Percentiles rank a stretch among this genome's conserved stretches.
Evolutionary conservation across 306 rosid species (phyloP).

Genomic region (Trifolium subterraneum): DNA sequence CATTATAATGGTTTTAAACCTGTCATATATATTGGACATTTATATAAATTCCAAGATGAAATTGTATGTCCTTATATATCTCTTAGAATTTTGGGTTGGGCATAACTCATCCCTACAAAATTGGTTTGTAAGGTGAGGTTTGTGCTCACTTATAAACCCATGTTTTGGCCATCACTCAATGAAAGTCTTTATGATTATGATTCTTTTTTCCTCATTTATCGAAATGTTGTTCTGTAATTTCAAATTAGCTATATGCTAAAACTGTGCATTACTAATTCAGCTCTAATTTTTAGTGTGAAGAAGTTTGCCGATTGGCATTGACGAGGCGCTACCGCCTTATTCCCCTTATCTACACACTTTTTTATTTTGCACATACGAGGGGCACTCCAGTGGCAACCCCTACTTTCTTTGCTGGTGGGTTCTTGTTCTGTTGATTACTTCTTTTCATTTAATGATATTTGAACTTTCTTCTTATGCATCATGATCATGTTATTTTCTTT

Average conservation of each 20-base stretch:
- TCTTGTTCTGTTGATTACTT: conserved; percentile 44
- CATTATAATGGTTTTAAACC: conserved; percentile 32
- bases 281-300: conserved; percentile 75
- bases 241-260: conserved; percentile 23
- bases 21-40: conserved; percentile 10
- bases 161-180: conserved; percentile 13
- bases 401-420: conserved; percentile 84
- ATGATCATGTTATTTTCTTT: conserved; percentile 30
- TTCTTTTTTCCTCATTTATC: conserved; percentile 16
- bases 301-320: conserved; percentile 90
- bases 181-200: conserved; percentile 8
- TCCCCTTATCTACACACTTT: conserved; percentile 84
- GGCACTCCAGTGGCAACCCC: conserved; percentile 88
- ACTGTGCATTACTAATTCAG: conserved; percentile 43
- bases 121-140: neutral
- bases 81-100: no score
- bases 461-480: conserved; percentile 29
- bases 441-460: conserved; percentile 37
- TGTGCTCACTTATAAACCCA: conserved; percentile 15
- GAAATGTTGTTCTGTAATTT: conserved; percentile 35
- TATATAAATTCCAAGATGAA: conserved; percentile 17
- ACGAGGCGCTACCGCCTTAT: conserved; percentile 82
- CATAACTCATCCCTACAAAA: no score
- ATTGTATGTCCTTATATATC: conserved; percentile 4
- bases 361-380: conserved; percentile 79